Conservation (phyloP, 371 early-diverging fungal species). For the Nematocida homosporus region DNA sequence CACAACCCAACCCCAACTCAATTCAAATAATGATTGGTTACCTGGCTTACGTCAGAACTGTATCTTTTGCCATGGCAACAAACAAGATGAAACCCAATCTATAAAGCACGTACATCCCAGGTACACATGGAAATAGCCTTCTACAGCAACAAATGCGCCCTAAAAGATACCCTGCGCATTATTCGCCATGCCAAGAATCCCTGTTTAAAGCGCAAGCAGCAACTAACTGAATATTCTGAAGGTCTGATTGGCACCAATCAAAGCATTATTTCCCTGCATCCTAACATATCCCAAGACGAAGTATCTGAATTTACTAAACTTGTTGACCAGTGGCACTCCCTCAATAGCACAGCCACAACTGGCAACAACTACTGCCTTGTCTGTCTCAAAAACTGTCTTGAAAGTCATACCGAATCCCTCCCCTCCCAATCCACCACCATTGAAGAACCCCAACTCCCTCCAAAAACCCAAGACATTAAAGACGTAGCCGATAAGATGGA, state of each 20-base stretch:
- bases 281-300: slow-evolving; percentile 9
- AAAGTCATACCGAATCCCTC: background rate
- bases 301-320: slow-evolving; percentile 22
- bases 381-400: slow-evolving; percentile 45
- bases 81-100: background rate
- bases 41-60: too few species aligned
- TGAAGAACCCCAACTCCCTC: background rate
- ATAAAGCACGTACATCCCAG: background rate
- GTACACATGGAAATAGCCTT: slow-evolving; percentile 48
- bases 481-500: slow-evolving; percentile 21
- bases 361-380: slow-evolving; percentile 4
- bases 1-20: too few species aligned
- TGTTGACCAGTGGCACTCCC: slow-evolving; percentile 3
- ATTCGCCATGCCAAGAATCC: slow-evolving; percentile 29
- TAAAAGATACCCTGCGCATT: slow-evolving; percentile 35
- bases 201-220: slow-evolving; percentile 40
- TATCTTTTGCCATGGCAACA: background rate
- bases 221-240: slow-evolving; percentile 26
- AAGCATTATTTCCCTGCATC: slow-evolving; percentile 30
- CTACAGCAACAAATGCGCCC: slow-evolving; percentile 51
- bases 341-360: background rate
- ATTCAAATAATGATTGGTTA: too few species aligned
- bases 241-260: slow-evolving; percentile 43
- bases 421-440: background rate
- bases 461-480: slow-evolving; percentile 1